phyloP scores from a whole-genome alignment of 1,284 basidiomycete species.

The Rugosomyces carneus region DNA sequence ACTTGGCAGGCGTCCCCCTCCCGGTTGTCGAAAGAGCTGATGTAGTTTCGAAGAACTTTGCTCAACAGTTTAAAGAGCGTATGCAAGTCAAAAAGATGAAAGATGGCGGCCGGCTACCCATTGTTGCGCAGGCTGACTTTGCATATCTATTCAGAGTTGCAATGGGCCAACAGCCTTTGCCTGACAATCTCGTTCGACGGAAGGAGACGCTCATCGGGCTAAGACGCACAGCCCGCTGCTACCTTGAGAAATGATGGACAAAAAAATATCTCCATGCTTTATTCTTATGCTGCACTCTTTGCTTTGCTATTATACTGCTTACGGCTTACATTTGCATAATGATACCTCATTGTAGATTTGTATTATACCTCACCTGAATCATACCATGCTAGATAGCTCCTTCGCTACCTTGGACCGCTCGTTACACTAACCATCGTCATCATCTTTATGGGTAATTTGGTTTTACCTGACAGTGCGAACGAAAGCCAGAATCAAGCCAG shows the following conservation, averaged over 20 bases:
- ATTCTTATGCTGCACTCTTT: slow-evolving; percentile 5
- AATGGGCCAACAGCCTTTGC: slow-evolving; percentile 42
- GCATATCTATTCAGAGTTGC: slow-evolving; percentile 64
- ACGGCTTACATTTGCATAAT: neutral
- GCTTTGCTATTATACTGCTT: slow-evolving; percentile 3
- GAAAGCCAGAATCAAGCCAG: too few relatives aligned
- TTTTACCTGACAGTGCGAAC: too few relatives aligned
- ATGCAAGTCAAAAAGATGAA: slow-evolving; percentile 59
- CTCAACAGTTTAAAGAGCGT: slow-evolving; percentile 76
- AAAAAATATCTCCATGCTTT: neutral
- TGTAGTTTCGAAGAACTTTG: slow-evolving; percentile 82
- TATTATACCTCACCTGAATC: slow-evolving; percentile 6
- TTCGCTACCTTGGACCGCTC: slow-evolving; percentile 25
- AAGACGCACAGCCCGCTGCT: slow-evolving; percentile 39
- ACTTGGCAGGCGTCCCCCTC: slow-evolving; percentile 76
- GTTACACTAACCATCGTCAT: too few relatives aligned
- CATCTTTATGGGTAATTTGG: too few relatives aligned
- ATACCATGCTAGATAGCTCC: slow-evolving; percentile 21
- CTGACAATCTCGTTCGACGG: slow-evolving; percentile 45
- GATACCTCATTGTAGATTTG: neutral
- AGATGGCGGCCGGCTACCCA: slow-evolving; percentile 52
- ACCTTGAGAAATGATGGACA: slow-evolving; percentile 17
- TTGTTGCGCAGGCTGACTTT: slow-evolving; percentile 84
- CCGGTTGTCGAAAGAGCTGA: slow-evolving; percentile 86
- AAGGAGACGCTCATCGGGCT: slow-evolving; percentile 49